A percentile compares a stretch with the other conserved stretches of the same genome.
phyloP scores from a whole-genome alignment of 805 yeast species.

The Allodekkera sacchari region DNA sequence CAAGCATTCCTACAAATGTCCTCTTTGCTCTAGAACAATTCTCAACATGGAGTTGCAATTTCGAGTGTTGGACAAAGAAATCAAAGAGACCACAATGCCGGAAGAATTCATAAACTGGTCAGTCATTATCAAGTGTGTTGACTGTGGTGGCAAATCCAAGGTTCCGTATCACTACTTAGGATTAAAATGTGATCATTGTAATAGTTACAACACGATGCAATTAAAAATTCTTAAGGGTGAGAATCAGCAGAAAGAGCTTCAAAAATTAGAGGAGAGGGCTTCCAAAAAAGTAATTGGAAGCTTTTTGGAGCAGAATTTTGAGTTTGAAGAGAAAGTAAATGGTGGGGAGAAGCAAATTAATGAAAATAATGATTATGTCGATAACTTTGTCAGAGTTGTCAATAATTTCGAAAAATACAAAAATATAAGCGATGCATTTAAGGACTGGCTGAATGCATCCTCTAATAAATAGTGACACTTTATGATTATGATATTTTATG shows the following conservation, averaged over 20 bases:
- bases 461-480: not conserved
- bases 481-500: slow-evolving; percentile 1
- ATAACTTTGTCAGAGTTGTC: slow-evolving; percentile 25
- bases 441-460: slow-evolving; percentile 24
- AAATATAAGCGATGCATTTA: slow-evolving; percentile 27
- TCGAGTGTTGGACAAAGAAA: slow-evolving; percentile 78
- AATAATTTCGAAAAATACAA: slow-evolving; percentile 27
- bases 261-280: slow-evolving; percentile 1
- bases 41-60: slow-evolving; percentile 85
- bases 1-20: slow-evolving; percentile 84
- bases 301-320: slow-evolving; percentile 25
- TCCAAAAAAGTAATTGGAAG: slow-evolving; percentile 11
- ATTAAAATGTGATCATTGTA: slow-evolving; percentile 77
- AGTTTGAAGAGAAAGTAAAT: slow-evolving; percentile 16
- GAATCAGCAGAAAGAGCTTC: slow-evolving; percentile 19
- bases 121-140: slow-evolving; percentile 72
- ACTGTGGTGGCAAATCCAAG: slow-evolving; percentile 76
- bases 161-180: slow-evolving; percentile 80
- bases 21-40: slow-evolving; percentile 78
- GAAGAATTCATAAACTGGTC: slow-evolving; percentile 71
- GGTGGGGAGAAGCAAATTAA: slow-evolving; percentile 14
- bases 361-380: slow-evolving; percentile 20
- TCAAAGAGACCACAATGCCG: slow-evolving; percentile 67
- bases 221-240: slow-evolving; percentile 61
- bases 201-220: slow-evolving; percentile 80